These are phyloP conservation scores for Fraxinus anomala DNA, from an alignment of 257 asterid genomes.

Conservation along the genomic window DNA sequence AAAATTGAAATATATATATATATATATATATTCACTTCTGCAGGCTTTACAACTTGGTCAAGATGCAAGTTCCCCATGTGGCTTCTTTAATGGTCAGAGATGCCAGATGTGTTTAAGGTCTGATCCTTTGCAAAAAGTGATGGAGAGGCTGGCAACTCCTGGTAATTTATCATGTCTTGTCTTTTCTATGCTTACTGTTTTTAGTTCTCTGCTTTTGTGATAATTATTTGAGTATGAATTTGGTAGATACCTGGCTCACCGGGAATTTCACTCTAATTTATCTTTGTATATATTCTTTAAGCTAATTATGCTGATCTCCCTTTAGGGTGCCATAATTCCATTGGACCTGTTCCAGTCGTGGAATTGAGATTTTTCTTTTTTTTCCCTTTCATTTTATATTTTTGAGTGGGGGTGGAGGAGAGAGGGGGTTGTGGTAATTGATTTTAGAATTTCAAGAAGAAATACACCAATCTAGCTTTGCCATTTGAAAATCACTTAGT, in stretches of 20 bases:
- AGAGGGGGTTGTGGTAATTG: background rate
- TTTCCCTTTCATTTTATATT: too few species aligned
- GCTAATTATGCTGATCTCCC: background rate
- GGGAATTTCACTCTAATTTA: conserved; percentile 1
- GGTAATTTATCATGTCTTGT: conserved; percentile 38
- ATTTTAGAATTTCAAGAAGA: background rate
- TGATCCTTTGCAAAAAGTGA: conserved; percentile 68
- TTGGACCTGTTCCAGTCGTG: background rate
- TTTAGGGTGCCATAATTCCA: background rate
- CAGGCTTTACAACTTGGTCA: conserved; percentile 76
- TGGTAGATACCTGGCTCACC: conserved; percentile 1
- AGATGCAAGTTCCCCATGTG: conserved; percentile 57
- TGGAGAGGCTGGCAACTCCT: conserved; percentile 67
- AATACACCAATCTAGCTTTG: background rate
- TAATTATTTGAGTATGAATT: conserved; percentile 3
- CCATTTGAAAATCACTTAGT: background rate
- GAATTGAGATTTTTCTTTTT: background rate
- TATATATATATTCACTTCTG: background rate
- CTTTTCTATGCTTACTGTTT: background rate
- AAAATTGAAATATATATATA: too few species aligned
- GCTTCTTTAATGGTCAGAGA: conserved; percentile 59
- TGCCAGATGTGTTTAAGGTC: conserved; percentile 79
- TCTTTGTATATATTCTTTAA: background rate
- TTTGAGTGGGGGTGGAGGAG: background rate
- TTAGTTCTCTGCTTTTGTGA: conserved; percentile 7